Percentiles rank a stretch among this genome's conserved stretches.
Evolutionary conservation across 192 early-diverging fungal genomes (phyloP).

Genomic region (Entrophospora sp.): DNA sequence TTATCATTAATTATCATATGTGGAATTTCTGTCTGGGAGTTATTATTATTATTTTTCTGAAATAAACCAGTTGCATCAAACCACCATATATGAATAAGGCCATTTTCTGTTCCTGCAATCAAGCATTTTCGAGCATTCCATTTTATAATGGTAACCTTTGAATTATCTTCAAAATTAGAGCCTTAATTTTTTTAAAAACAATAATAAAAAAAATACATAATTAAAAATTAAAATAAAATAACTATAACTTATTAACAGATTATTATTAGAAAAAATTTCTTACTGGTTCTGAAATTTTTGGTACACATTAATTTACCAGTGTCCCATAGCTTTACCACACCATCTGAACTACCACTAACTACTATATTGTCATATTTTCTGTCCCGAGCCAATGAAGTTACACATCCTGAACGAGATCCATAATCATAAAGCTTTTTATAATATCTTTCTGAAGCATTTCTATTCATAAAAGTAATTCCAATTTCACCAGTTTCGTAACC

Average conservation of each 20-base stretch:
- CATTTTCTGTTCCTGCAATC: constrained; percentile 29
- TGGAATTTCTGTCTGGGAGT: not conserved
- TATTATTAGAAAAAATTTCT: not conserved
- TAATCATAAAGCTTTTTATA: constrained; percentile 33
- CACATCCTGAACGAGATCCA: constrained; percentile 39
- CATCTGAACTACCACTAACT: constrained; percentile 36
- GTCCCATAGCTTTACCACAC: constrained; percentile 38
- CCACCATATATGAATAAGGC: constrained; percentile 26
- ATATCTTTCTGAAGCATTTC: constrained; percentile 13
- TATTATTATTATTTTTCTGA: not conserved
- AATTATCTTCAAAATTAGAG: not conserved
- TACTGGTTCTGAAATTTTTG: constrained; percentile 19
- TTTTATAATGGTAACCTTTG: not conserved
- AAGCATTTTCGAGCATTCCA: constrained; percentile 11
- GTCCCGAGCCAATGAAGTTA: constrained; percentile 23
- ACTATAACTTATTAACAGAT: not conserved
- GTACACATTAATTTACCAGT: constrained; percentile 19
- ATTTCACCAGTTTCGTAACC: constrained; percentile 43
- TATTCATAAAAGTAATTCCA: constrained; percentile 34
- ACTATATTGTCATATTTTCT: constrained; percentile 20
- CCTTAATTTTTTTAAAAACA: not conserved
- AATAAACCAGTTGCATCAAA: constrained; percentile 14
- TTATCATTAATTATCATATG: not conserved
- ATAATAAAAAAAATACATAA: constrained; percentile 4
- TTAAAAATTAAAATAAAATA: not conserved